Evolutionary conservation across 345 rosid genomes (phyloP).

Genomic region (Psidium friedrichsthalianum): DNA sequence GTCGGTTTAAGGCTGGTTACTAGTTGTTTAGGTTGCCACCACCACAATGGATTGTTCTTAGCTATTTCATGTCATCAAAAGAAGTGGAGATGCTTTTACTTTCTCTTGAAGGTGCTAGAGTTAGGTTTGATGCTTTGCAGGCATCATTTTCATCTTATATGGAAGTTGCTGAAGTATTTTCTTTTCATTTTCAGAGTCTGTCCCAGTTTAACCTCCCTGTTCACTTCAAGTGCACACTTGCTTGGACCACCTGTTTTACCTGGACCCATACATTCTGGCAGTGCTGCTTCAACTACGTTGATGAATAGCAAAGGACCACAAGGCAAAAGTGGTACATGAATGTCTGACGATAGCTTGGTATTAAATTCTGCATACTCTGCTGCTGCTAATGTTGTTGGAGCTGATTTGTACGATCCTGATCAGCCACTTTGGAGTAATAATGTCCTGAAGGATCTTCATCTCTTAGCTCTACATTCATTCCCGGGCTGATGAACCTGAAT

Average conservation of each 20-base stretch:
- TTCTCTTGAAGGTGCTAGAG: neutral
- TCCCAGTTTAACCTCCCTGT: constrained; percentile 97
- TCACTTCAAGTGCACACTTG: constrained; percentile 69
- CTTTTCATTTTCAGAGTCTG: constrained; percentile 63
- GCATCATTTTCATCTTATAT: neutral
- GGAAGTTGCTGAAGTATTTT: constrained; percentile 14
- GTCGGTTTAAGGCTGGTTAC: neutral
- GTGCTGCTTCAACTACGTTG: constrained; percentile 37
- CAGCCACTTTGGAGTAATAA: constrained; percentile 87
- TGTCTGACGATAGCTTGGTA: constrained; percentile 45
- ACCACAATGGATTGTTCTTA: neutral
- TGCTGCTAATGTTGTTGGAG: constrained; percentile 32
- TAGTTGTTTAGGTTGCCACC: neutral
- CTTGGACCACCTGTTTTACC: constrained; percentile 47
- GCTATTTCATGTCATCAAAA: neutral
- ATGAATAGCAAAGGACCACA: constrained; percentile 33
- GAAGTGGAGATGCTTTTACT: neutral
- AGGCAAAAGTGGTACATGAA: constrained; percentile 29
- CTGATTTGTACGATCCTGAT: constrained; percentile 96
- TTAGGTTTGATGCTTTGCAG: neutral
- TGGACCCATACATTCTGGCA: constrained; percentile 36
- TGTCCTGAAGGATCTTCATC: constrained; percentile 49
- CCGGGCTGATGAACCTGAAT: constrained; percentile 38
- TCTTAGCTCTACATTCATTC: constrained; percentile 39
- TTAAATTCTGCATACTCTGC: constrained; percentile 46